These are phyloP conservation scores for Solidago caesia DNA, from an alignment of 129 eudicot species.

Conservation along the genomic window DNA sequence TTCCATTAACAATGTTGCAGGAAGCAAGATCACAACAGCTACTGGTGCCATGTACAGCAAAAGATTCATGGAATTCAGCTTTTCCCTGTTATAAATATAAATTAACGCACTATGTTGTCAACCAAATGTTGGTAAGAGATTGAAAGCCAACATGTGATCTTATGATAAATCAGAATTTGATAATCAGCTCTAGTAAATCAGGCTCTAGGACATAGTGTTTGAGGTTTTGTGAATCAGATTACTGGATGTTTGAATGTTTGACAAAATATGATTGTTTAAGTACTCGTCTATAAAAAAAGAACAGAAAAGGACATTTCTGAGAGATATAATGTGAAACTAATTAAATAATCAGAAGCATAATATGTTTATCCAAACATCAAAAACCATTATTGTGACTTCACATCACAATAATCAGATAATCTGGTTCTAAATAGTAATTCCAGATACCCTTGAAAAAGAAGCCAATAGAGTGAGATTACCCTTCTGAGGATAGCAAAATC, in stretches of 20 bases:
- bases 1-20: conserved; percentile 47
- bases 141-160: background rate
- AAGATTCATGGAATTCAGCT: conserved; percentile 54
- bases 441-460: background rate
- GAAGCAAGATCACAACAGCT: conserved; percentile 52
- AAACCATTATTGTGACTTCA: background rate
- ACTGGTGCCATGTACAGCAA: conserved; percentile 63
- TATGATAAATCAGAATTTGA: background rate
- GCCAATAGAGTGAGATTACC: conserved; percentile 25
- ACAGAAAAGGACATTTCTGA: background rate
- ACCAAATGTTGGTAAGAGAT: background rate
- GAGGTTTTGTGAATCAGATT: too few relatives aligned
- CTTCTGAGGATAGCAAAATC: conserved; percentile 42
- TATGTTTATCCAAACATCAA: background rate
- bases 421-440: background rate
- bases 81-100: conserved; percentile 34
- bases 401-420: background rate
- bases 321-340: background rate
- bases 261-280: too few relatives aligned
- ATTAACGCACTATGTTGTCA: conserved; percentile 3
- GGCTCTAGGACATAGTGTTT: too few relatives aligned
- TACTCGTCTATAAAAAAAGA: too few relatives aligned
- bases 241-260: too few relatives aligned
- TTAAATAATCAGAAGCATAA: background rate
- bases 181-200: background rate